These are phyloP conservation scores for Ceratocystis papillata DNA, from an alignment of 2,329 filamentous ascomycete species.

Conservation along the genomic window DNA sequence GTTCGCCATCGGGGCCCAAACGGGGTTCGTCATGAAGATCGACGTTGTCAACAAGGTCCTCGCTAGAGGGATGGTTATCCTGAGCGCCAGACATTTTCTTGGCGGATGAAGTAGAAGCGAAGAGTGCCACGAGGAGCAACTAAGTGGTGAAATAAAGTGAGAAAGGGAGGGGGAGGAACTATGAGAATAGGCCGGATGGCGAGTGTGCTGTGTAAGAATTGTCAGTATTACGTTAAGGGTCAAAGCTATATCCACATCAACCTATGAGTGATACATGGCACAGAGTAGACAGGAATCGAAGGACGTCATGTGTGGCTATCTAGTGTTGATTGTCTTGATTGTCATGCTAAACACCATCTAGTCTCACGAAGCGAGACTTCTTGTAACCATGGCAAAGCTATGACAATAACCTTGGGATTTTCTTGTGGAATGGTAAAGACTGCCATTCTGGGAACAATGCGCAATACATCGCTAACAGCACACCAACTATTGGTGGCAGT, in stretches of 20 bases:
- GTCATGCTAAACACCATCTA: too few relatives aligned
- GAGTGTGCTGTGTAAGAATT: background rate
- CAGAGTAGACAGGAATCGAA: background rate
- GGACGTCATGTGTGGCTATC: background rate
- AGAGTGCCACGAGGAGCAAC: constrained; percentile 23
- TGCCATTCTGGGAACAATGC: background rate
- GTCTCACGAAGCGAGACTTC: background rate
- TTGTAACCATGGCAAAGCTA: background rate
- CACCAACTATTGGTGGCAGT: too few relatives aligned
- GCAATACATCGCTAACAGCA: background rate
- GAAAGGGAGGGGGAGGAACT: constrained; percentile 23
- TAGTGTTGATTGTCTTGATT: too few relatives aligned
- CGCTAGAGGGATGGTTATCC: constrained; percentile 46
- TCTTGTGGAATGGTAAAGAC: background rate
- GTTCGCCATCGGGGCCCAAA: constrained; percentile 63
- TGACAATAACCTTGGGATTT: background rate
- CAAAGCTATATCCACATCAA: background rate
- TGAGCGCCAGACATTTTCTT: constrained; percentile 52
- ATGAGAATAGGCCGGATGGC: background rate
- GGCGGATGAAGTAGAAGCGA: constrained; percentile 25
- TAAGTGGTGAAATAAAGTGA: constrained; percentile 22
- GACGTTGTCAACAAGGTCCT: constrained; percentile 51
- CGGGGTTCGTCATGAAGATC: constrained; percentile 53
- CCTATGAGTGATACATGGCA: background rate
- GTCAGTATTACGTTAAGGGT: background rate